Percentiles rank a stretch among this genome's conserved stretches.
Conservation (phyloP, 495 filamentous ascomycete genomes). For the Evansstolkia leycettana region DNA sequence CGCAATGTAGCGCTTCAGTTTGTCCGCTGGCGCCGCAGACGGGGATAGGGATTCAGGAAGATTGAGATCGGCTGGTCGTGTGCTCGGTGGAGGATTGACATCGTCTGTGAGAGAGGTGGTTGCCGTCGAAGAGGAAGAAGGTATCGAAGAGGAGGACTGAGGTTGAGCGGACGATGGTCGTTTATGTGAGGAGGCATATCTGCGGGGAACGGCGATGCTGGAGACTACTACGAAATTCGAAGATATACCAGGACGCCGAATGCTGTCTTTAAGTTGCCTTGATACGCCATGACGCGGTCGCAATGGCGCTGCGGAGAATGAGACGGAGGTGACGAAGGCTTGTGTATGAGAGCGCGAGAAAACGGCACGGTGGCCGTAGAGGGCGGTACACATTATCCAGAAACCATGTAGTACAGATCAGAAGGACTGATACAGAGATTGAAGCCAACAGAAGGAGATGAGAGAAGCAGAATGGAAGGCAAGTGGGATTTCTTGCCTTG, state of each 20-base stretch:
- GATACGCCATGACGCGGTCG: too few relatives aligned
- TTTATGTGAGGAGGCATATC: conserved; percentile 1
- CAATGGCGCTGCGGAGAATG: not conserved
- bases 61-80: conserved; percentile 21
- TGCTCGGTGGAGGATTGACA: conserved; percentile 29
- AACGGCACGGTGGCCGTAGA: conserved; percentile 1
- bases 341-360: conserved; percentile 1
- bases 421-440: not conserved
- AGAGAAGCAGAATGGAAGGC: not conserved
- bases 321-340: not conserved
- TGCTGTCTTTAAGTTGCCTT: not conserved
- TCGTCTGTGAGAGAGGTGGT: conserved; percentile 9
- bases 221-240: not conserved
- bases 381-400: conserved; percentile 4
- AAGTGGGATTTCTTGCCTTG: too few relatives aligned
- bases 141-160: conserved; percentile 4
- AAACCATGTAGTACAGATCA: too few relatives aligned
- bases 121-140: conserved; percentile 7
- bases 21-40: conserved; percentile 13
- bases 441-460: conserved; percentile 1
- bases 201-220: too few relatives aligned
- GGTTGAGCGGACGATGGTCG: conserved; percentile 11
- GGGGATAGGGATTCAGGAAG: conserved; percentile 12
- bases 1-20: conserved; percentile 24
- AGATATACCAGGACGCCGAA: not conserved